phyloP scores from a whole-genome alignment of 2,329 filamentous ascomycete genomes.

The Fusarium acutatum region DNA sequence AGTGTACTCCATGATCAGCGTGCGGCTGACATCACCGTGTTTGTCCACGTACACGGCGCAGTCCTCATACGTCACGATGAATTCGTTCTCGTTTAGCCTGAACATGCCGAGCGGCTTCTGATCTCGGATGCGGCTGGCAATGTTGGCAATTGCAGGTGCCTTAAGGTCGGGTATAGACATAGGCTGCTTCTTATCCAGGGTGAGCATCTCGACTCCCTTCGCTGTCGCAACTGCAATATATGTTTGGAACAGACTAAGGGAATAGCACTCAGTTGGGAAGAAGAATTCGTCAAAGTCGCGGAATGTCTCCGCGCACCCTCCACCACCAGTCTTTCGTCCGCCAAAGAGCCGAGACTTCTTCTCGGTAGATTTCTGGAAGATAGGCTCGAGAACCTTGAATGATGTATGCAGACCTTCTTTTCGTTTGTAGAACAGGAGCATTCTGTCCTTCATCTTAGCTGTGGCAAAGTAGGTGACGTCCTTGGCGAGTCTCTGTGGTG shows the following conservation, averaged over 20 bases:
- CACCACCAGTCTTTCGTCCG: slow-evolving; percentile 64
- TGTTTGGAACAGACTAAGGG: slow-evolving; percentile 94
- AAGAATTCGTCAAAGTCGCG: slow-evolving; percentile 99
- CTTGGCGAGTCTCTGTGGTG: slow-evolving; percentile 91
- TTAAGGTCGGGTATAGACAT: slow-evolving; percentile 92
- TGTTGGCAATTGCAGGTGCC: slow-evolving; percentile 80
- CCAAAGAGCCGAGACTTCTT: slow-evolving; percentile 77
- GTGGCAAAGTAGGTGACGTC: slow-evolving; percentile 98
- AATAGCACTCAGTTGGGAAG: slow-evolving; percentile 93
- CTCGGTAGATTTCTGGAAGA: slow-evolving; percentile 90
- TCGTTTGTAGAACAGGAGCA: slow-evolving; percentile 96
- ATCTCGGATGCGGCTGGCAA: slow-evolving; percentile 82
- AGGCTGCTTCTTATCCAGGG: slow-evolving; percentile 94
- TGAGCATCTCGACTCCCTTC: slow-evolving; percentile 94
- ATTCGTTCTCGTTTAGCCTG: slow-evolving; percentile 89
- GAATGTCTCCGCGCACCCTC: slow-evolving; percentile 90
- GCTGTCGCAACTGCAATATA: slow-evolving; percentile 91
- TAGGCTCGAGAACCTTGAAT: slow-evolving; percentile 96
- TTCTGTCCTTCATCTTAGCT: slow-evolving; percentile 95
- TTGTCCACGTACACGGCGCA: slow-evolving; percentile 99
- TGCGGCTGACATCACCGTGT: slow-evolving; percentile 92
- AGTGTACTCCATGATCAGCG: slow-evolving; percentile 99
- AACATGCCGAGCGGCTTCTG: slow-evolving; percentile 96
- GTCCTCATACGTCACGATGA: slow-evolving; percentile 92
- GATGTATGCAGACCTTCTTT: slow-evolving; percentile 90